Percentiles rank a stretch among this genome's conserved stretches.
Evolutionary conservation across 1,284 basidiomycete species (phyloP).

Genomic region (Sanguinoderma infundibulare): DNA sequence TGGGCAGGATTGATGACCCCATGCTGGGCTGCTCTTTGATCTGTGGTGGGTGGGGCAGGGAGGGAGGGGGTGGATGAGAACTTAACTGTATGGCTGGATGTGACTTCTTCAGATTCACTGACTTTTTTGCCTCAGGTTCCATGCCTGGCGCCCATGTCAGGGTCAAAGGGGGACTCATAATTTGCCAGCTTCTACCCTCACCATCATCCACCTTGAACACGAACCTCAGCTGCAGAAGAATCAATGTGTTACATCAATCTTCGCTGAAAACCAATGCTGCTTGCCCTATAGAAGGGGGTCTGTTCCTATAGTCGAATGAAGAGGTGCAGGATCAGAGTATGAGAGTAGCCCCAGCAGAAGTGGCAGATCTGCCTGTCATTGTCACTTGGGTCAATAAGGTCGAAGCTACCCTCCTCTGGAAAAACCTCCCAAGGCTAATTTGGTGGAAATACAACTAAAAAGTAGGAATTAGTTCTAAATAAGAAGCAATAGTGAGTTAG

Average conservation of each 20-base stretch:
- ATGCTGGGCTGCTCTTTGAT: conserved; percentile 12
- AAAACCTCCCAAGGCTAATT: no score
- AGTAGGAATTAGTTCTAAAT: no score
- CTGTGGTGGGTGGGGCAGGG: conserved; percentile 10
- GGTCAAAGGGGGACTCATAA: conserved; percentile 55
- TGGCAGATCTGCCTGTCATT: no score
- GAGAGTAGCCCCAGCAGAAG: no score
- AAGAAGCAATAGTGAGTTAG: no score
- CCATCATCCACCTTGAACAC: conserved; percentile 44
- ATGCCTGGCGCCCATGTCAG: conserved; percentile 41
- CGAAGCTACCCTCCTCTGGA: no score
- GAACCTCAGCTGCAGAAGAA: conserved; percentile 76
- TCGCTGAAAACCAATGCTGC: conserved; percentile 70
- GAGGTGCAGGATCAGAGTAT: no score
- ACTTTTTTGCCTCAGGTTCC: conserved; percentile 6
- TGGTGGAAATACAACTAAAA: no score
- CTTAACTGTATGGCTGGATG: conserved; percentile 26
- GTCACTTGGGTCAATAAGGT: no score
- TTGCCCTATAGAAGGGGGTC: conserved; percentile 40
- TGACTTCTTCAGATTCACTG: conserved; percentile 28
- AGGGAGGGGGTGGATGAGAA: conserved; percentile 16
- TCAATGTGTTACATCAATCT: conserved; percentile 79
- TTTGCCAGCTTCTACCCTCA: conserved; percentile 37
- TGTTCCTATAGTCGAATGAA: conserved; percentile 39
- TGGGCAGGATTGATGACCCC: conserved; percentile 13